Percentiles rank a stretch among this genome's conserved stretches.
These are phyloP conservation scores for Paecilomyces niveus DNA, from an alignment of 2,329 filamentous ascomycete species.

Conservation along the genomic window DNA sequence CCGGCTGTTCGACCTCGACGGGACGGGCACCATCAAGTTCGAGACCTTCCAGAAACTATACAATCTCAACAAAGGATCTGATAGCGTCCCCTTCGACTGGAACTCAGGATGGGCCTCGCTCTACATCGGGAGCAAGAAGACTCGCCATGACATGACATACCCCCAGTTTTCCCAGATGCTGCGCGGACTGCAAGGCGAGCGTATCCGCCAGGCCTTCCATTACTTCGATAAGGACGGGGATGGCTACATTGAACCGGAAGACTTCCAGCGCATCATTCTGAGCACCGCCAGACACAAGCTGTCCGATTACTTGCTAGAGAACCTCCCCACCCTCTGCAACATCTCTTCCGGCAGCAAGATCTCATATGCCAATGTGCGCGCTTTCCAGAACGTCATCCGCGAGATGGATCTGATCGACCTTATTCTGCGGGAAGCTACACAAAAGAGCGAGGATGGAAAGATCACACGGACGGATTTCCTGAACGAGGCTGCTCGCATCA, in stretches of 20 bases:
- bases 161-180: constrained; percentile 98
- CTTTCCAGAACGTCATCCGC: constrained; percentile 95
- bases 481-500: constrained; percentile 84
- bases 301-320: constrained; percentile 87
- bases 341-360: constrained; percentile 88
- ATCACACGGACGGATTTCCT: constrained; percentile 93
- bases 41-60: constrained; percentile 80
- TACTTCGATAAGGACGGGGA: constrained; percentile 84
- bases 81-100: constrained; percentile 92
- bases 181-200: constrained; percentile 88
- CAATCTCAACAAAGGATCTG: constrained; percentile 77
- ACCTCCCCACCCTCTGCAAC: constrained; percentile 89
- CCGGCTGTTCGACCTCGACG: constrained; percentile 84
- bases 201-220: constrained; percentile 91
- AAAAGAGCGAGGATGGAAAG: constrained; percentile 78
- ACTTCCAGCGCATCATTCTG: constrained; percentile 94
- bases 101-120: constrained; percentile 92
- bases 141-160: constrained; percentile 87
- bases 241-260: constrained; percentile 84
- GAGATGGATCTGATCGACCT: constrained; percentile 97
- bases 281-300: constrained; percentile 94
- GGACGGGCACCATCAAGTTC: constrained; percentile 79
- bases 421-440: constrained; percentile 79
- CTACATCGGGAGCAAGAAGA: constrained; percentile 82
- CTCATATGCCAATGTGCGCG: constrained; percentile 93